Percentiles rank a stretch among this genome's conserved stretches.
Evolutionary conservation across 148 eudicot genomes (phyloP).

Genomic region (Nyssa sinensis): DNA sequence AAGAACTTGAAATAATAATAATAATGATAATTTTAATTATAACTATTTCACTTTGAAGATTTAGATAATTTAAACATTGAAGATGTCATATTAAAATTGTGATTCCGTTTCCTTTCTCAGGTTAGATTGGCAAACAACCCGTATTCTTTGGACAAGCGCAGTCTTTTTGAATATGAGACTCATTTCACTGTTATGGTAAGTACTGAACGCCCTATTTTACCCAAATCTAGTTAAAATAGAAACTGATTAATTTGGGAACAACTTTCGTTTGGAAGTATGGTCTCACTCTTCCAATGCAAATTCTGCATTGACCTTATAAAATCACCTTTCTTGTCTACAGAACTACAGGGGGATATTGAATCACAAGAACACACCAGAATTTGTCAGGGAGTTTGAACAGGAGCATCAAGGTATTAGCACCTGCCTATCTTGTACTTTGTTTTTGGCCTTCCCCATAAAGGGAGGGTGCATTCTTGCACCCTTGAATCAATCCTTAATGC

Average conservation of each 20-base stretch:
- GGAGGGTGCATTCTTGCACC: background rate
- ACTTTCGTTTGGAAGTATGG: background rate
- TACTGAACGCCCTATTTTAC: background rate
- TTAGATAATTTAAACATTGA: background rate
- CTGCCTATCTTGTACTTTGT: background rate
- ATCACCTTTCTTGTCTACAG: slow-evolving; percentile 32
- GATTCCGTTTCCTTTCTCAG: slow-evolving; percentile 40
- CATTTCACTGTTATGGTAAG: slow-evolving; percentile 99
- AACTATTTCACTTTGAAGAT: background rate
- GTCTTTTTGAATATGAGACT: slow-evolving; percentile 88
- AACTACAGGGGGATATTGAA: slow-evolving; percentile 86
- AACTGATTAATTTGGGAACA: background rate
- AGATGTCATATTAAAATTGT: background rate
- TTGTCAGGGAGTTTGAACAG: slow-evolving; percentile 75
- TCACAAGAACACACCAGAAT: slow-evolving; percentile 70
- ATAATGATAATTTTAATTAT: background rate
- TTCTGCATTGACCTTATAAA: background rate
- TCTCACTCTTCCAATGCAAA: background rate
- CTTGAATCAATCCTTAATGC: background rate
- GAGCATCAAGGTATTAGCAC: slow-evolving; percentile 68
- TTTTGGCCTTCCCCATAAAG: background rate
- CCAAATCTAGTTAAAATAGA: background rate
- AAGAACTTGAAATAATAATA: background rate
- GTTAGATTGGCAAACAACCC: slow-evolving; percentile 86
- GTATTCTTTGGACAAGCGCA: slow-evolving; percentile 70